Evolutionary conservation across 2,329 filamentous ascomycete species (phyloP), one percentile per base, ranked within the genome.

Genomic region (Talaromyces atroroseus): DNA sequence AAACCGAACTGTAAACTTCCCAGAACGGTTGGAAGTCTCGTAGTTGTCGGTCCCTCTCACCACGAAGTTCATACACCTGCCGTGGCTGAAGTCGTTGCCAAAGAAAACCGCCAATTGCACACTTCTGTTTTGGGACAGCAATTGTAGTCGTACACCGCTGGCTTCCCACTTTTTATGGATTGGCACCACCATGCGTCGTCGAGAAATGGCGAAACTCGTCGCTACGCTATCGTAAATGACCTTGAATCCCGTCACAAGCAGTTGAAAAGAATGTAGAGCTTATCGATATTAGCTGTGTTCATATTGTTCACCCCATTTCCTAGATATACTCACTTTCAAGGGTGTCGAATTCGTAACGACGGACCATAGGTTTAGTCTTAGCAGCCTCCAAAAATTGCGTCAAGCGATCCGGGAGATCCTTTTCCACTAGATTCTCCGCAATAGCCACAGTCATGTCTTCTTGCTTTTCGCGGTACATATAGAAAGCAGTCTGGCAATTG

Each of bases 141-240:
- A 79, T 68, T 96, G 91, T 7, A 96, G 78, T 36, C 92, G 84
- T 8, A 89, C 89, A 38, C 80, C 81, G n/a, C 80, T 84, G 2
- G 91, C 89, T 67, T 95, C 90, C 89, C 90, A 95, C 71, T 94
- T 94, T 75, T 96, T 95, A 76, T 95, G 89, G 62, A 96, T 92
- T 0, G 90, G 90, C 16, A 95, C 90, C 12, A 96, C 89, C 87
- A 92, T 94, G 62, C 89, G 83, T 49, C 89, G 84, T 29, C 91
- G 85, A 1, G 91, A 86, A 62, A 96, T 95, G 57, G 87, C 85
- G 70, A 96, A 89, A 0, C 84, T 85, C 7, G 81, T 78, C 5
- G 90, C 90, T 52, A 89, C 73, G 6, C 74, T 84, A 67, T 90
- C 88, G 62, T 86, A 91, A 7, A 88, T 74, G 16, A 96, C 89